Base-by-base conservation (phyloP, 2,329 filamentous ascomycete genomes). In the Alternaria infectoria region DNA sequence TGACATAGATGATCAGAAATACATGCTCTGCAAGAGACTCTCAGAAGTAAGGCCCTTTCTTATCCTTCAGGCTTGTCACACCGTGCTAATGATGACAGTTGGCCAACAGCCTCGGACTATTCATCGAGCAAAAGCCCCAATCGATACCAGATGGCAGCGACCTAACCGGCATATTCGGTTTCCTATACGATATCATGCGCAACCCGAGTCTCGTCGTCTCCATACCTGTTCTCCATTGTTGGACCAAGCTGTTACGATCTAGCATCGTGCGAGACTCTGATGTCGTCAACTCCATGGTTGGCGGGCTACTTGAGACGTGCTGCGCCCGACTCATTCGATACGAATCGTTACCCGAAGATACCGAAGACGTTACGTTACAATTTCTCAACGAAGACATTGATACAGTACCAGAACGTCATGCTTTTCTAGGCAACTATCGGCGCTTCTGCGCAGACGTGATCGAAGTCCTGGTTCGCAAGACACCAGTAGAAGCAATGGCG, bases 321-420 rank as follows among this genome's bases (percentile, higher is more conserved):
- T 96, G 91, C 76, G 87, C 91, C 49, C 88, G 96, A 60, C 84
- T 98, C 57, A 86, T 98, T 63, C 90, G 93, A 58, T 99, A 97
- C 79, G 96, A 99, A 79, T 90, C 87, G 66, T 83, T 98, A 3
- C 92, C 93, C 0, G 90, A 95, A 67, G 91, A 97, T 66, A 91
- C 90, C 0, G 88, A 92, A 50, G 90, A 97, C 71, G 86, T 92
- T 2, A 94, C 91, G 0, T 87, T 93, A 62, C 83, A 93, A 11
- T 96, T 97, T 69, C 85, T 99, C 2, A 86, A 93, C 73, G 94
- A 98, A 74, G 96, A 99, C 76, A 96, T 97, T 59, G 96, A 99
- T 74, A 98, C 95, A 0, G 85, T 95, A 19, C 96, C 96, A 0
- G 96, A 99, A 77, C 88, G 93, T 23, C 96, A 99, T 80, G 93